Evolutionary conservation across 2,329 filamentous ascomycete genomes (phyloP).

Genomic region (Claviceps sp.): DNA sequence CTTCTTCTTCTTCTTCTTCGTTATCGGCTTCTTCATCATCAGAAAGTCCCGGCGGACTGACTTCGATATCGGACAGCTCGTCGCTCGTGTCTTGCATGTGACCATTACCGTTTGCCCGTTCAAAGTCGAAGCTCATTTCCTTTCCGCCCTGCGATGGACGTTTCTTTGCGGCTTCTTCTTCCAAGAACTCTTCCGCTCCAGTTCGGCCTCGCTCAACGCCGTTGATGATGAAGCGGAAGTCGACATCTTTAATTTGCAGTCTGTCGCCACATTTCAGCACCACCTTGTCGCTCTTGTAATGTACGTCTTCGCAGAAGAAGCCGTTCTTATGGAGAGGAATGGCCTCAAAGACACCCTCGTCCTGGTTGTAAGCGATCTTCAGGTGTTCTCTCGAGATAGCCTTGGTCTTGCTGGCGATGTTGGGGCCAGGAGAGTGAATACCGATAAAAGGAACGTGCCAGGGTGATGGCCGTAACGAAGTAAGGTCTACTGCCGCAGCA

Average conservation of each 20-base stretch:
- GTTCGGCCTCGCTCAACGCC: conserved; percentile 43
- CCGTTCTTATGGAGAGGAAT: conserved; percentile 50
- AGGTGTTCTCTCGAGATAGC: conserved; percentile 63
- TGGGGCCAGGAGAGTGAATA: conserved; percentile 55
- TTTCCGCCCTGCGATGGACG: conserved; percentile 45
- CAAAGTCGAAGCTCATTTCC: conserved; percentile 63
- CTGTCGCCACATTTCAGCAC: conserved; percentile 48
- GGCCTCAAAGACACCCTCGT: conserved; percentile 51
- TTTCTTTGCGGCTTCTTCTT: conserved; percentile 35
- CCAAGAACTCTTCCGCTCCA: conserved; percentile 41
- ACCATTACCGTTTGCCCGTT: conserved; percentile 44
- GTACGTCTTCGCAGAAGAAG: conserved; percentile 51
- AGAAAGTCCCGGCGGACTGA: conserved; percentile 27
- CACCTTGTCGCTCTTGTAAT: conserved; percentile 41
- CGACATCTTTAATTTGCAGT: conserved; percentile 60
- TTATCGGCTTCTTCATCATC: conserved; percentile 24
- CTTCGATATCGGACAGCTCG: conserved; percentile 31
- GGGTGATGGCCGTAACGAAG: conserved; percentile 45
- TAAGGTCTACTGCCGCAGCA: conserved; percentile 45
- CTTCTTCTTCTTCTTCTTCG: conserved; percentile 8
- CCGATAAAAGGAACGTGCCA: conserved; percentile 52
- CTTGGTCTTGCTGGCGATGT: conserved; percentile 50
- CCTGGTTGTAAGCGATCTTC: conserved; percentile 56
- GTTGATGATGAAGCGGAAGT: conserved; percentile 56
- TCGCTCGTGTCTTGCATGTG: conserved; percentile 44